Base-by-base conservation (phyloP, 2,329 filamentous ascomycete genomes). In the Microsporum ferrugineum region DNA sequence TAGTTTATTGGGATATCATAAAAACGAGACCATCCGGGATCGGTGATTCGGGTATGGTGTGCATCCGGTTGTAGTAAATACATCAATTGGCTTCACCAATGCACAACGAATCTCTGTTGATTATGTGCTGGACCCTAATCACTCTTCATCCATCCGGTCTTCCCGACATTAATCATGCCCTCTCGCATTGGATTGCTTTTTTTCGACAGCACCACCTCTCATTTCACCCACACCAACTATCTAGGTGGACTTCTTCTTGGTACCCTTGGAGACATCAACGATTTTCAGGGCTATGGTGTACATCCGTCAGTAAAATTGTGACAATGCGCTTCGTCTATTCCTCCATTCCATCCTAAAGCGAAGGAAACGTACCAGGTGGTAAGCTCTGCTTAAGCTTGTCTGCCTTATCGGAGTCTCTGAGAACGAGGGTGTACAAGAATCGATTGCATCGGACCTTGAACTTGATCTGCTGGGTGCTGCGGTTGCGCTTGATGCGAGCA, bases 381-480 rank as follows among this genome's bases (percentile, higher is more conserved):
- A 99, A 84, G 78, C 86, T 91, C 86, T 97, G 92, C 91, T 96
- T 97, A 71, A 99, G 87, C 89, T 99, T 99, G 84, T 97, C 94
- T 80, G 92, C 95, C 89, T 97, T 97, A 78, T 96, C 94, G 75
- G 86, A 85, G 82, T 99, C 94, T 87, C 96, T 96, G 74, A 99
- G 87, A 77, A 95, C 89, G 72, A 99, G 87, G 71, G 94, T 96
- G 88, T 99, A 99, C 71, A 99, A 84, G 84, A 94, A 87, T 75
- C 87, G 86, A 78, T 89, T 84, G 88, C 94, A 97, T 80, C 94
- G 90, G 85, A 99, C 92, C 90, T 99, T 99, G 91, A 99, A 97
- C 88, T 99, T 99, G 87, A 94, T 91, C 84, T 92, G 87, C 78
- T 87, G 84, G 75, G 82, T 82, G 82, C 88, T 87, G 80, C 86